phyloP scores from a whole-genome alignment of 371 early-diverging fungal species.

The Mucor piriformis region DNA sequence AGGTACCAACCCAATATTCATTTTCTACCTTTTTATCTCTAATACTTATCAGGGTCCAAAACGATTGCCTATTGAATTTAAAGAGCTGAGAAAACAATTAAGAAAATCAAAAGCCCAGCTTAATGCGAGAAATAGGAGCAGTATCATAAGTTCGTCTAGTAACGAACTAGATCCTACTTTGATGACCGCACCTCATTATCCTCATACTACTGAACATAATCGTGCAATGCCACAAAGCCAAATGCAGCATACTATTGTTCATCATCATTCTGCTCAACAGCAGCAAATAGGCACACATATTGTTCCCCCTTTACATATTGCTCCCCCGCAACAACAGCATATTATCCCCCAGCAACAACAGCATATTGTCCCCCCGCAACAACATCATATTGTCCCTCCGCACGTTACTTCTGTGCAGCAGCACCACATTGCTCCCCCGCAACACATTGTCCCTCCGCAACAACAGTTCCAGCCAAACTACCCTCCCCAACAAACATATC shows the following conservation, averaged over 20 bases:
- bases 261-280: background rate
- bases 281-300: background rate
- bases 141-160: background rate
- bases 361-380: background rate
- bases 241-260: background rate
- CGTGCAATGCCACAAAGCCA: background rate
- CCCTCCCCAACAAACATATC: background rate
- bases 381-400: background rate
- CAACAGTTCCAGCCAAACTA: background rate
- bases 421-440: background rate
- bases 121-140: background rate
- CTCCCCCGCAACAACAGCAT: background rate
- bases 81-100: slow-evolving; percentile 59
- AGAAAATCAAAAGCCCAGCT: slow-evolving; percentile 33
- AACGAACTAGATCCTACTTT: background rate
- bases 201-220: background rate
- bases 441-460: background rate
- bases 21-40: background rate
- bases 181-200: background rate
- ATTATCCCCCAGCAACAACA: slow-evolving; percentile 1
- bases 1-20: slow-evolving; percentile 1
- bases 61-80: slow-evolving; percentile 59
- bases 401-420: background rate
- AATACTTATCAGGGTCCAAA: slow-evolving; percentile 34
- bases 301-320: too few species aligned